Conservation (phyloP, 164 flowering plant genomes). For the Sedum album region DNA sequence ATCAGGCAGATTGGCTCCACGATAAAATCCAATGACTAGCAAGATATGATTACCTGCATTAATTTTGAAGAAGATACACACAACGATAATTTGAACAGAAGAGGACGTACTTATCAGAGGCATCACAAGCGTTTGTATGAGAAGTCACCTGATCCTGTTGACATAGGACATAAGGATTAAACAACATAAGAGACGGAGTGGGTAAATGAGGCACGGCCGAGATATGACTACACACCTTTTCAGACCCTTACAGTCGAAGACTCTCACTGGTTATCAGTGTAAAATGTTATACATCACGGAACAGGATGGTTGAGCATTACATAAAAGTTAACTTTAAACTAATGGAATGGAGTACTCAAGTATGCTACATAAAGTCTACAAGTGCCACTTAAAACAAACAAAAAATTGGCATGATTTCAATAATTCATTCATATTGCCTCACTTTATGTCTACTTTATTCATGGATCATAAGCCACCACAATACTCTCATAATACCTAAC, state of each 20-base stretch:
- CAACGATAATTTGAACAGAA: not conserved
- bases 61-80: too few species aligned
- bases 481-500: too few species aligned
- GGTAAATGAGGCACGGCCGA: not conserved
- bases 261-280: slow-evolving; percentile 56
- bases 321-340: not conserved
- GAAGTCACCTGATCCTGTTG: not conserved
- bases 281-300: slow-evolving; percentile 36
- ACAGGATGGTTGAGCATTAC: not conserved
- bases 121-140: not conserved
- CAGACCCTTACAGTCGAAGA: slow-evolving; percentile 30
- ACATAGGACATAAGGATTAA: not conserved
- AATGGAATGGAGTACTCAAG: not conserved
- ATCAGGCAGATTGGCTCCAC: too few species aligned
- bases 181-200: not conserved
- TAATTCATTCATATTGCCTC: too few species aligned
- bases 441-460: too few species aligned
- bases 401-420: not conserved
- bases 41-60: too few species aligned
- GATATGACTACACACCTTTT: slow-evolving; percentile 26
- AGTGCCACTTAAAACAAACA: not conserved
- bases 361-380: not conserved
- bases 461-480: too few species aligned
- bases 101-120: not conserved
- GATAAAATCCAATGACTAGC: too few species aligned